Evolutionary conservation across 1,139 yeast species (phyloP).

Genomic region (Casaregolazyma suthepensis): DNA sequence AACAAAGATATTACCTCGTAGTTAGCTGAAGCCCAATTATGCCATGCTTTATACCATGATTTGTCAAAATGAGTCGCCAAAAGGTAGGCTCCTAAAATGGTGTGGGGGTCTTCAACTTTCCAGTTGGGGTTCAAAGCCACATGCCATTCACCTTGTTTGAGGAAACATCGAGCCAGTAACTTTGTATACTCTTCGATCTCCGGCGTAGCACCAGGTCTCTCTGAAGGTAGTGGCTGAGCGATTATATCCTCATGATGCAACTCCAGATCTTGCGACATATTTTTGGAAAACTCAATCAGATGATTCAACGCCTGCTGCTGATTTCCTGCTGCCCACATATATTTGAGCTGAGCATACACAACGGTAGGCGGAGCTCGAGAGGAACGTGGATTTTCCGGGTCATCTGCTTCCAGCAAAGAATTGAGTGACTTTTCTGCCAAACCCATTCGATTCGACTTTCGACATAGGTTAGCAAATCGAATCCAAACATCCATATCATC

Average conservation of each 20-base stretch:
- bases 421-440: slow-evolving; percentile 89
- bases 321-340: slow-evolving; percentile 95
- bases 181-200: slow-evolving; percentile 82
- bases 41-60: slow-evolving; percentile 98
- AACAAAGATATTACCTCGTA: slow-evolving; percentile 81
- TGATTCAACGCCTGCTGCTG: slow-evolving; percentile 81
- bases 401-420: slow-evolving; percentile 52
- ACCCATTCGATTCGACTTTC: slow-evolving; percentile 88
- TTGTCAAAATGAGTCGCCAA: slow-evolving; percentile 92
- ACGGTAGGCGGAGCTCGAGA: slow-evolving; percentile 92
- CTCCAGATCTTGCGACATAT: slow-evolving; percentile 75
- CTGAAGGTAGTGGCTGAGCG: slow-evolving; percentile 79
- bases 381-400: slow-evolving; percentile 46
- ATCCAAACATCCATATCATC: slow-evolving; percentile 99
- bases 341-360: slow-evolving; percentile 92
- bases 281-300: slow-evolving; percentile 80
- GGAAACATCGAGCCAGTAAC: slow-evolving; percentile 84
- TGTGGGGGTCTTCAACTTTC: slow-evolving; percentile 70
- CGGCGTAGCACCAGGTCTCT: slow-evolving; percentile 66
- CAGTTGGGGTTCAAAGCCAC: slow-evolving; percentile 71
- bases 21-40: slow-evolving; percentile 97
- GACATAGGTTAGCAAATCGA: slow-evolving; percentile 90
- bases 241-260: slow-evolving; percentile 63
- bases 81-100: slow-evolving; percentile 82
- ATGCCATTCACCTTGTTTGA: slow-evolving; percentile 99